A percentile compares a stretch with the other conserved stretches of the same genome.
phyloP scores from a whole-genome alignment of 1,139 yeast genomes.

The Hyphopichia wangnamkhiaoensis region DNA sequence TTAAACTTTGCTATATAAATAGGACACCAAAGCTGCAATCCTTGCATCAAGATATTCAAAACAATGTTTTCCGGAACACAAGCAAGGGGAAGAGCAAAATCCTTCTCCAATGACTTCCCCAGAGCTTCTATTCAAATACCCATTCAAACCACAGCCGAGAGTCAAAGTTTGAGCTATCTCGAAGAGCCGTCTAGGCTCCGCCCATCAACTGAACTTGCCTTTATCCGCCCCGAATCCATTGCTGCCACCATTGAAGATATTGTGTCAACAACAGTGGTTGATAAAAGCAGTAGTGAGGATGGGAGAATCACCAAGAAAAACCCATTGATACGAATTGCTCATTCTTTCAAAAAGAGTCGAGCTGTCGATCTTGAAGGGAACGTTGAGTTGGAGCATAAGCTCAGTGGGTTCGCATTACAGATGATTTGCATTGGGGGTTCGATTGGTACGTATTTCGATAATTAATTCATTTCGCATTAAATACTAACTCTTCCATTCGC shows the following conservation, averaged over 20 bases:
- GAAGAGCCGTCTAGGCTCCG: neutral
- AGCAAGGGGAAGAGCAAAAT: neutral
- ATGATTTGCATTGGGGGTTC: constrained; percentile 28
- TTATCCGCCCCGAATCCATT: no score
- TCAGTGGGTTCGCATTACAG: constrained; percentile 17
- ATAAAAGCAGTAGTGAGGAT: no score
- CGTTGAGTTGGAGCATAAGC: constrained; percentile 8
- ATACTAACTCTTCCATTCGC: neutral
- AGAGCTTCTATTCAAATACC: neutral
- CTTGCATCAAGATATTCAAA: neutral
- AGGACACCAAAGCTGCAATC: neutral
- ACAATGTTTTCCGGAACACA: neutral
- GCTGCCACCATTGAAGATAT: no score
- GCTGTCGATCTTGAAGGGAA: constrained; percentile 9
- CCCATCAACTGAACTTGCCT: neutral
- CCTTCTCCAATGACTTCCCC: neutral
- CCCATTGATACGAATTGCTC: constrained; percentile 6
- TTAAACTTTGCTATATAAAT: neutral
- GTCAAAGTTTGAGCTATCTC: neutral
- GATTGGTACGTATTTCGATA: constrained; percentile 14
- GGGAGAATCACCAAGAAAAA: neutral
- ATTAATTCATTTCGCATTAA: neutral
- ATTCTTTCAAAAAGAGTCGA: constrained; percentile 14
- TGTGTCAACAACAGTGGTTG: neutral
- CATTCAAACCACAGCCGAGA: neutral